Conservation (phyloP, 352 stramenopile genomes). For the Pythium volutum region DNA sequence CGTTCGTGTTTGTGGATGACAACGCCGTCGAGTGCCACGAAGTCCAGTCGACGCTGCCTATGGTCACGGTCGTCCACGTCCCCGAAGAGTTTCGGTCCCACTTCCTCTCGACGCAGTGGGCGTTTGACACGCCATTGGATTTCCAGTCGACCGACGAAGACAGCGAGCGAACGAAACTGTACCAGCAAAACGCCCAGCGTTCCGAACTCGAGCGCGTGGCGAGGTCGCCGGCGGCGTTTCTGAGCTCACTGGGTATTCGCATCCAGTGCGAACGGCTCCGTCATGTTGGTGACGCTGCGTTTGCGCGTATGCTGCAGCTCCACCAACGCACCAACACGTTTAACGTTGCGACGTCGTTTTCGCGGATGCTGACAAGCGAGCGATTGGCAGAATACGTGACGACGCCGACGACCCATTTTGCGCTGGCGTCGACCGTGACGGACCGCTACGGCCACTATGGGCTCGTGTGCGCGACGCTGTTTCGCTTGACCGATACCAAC, state of each 20-base stretch:
- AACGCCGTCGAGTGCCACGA: constrained; percentile 69
- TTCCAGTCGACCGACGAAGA: constrained; percentile 37
- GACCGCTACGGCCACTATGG: constrained; percentile 78
- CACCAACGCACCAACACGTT: constrained; percentile 76
- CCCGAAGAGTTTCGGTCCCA: constrained; percentile 30
- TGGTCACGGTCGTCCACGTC: constrained; percentile 50
- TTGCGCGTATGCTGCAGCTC: constrained; percentile 53
- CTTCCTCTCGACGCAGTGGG: constrained; percentile 49
- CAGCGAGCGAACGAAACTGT: constrained; percentile 44
- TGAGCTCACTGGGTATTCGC: constrained; percentile 63
- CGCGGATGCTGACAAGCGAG: constrained; percentile 35
- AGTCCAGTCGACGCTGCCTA: constrained; percentile 42
- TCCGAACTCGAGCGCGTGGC: constrained; percentile 30
- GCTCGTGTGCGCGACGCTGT: constrained; percentile 50
- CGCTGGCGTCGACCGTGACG: constrained; percentile 57
- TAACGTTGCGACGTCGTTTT: constrained; percentile 56
- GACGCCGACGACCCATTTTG: constrained; percentile 26
- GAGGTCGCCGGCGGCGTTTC: constrained; percentile 47
- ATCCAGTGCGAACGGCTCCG: constrained; percentile 57
- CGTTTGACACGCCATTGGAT: constrained; percentile 38
- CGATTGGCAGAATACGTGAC: constrained; percentile 28
- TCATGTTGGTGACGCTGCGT: constrained; percentile 2
- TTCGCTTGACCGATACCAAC: constrained; percentile 16
- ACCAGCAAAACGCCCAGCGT: constrained; percentile 51
- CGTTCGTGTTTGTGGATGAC: constrained; percentile 74